Percentiles rank a stretch among this genome's conserved stretches.
Evolutionary conservation across 2,329 filamentous ascomycete species (phyloP).

Genomic region (Xenoacremonium recifei): DNA sequence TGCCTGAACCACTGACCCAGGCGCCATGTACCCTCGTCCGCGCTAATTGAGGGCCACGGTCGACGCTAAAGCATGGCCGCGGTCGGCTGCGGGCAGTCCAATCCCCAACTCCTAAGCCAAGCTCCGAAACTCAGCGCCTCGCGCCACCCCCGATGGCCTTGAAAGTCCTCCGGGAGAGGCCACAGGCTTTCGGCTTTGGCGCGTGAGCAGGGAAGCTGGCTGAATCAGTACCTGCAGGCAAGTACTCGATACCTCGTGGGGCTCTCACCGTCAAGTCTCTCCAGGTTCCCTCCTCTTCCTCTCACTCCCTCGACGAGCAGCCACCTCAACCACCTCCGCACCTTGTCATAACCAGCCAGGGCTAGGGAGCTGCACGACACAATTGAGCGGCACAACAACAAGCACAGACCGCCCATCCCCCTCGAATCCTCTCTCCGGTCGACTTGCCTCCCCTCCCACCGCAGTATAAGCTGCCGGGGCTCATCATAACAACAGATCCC

Average conservation of each 20-base stretch:
- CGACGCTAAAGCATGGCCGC: conserved; percentile 21
- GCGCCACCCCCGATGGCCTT: conserved; percentile 8
- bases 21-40: conserved; percentile 2
- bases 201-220: no score
- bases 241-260: neutral
- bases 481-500: conserved; percentile 21
- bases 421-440: neutral
- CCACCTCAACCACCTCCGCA: neutral
- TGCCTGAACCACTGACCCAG: neutral
- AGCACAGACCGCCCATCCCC: neutral
- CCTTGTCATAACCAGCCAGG: no score
- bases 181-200: conserved; percentile 1
- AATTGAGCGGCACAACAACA: neutral
- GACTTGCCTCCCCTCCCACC: neutral
- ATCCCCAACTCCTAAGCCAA: neutral
- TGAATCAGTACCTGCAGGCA: neutral
- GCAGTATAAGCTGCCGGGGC: conserved; percentile 20
- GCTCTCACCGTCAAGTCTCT: neutral
- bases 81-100: conserved; percentile 22
- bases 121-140: conserved; percentile 22
- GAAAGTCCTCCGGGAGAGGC: neutral
- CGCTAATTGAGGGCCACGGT: conserved; percentile 13
- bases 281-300: neutral
- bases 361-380: no score
- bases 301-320: neutral